A percentile compares a stretch with the other conserved stretches of the same genome.
These are phyloP conservation scores for Phytophthora hibernalis DNA, from an alignment of 352 stramenopile genomes.

Conservation along the genomic window DNA sequence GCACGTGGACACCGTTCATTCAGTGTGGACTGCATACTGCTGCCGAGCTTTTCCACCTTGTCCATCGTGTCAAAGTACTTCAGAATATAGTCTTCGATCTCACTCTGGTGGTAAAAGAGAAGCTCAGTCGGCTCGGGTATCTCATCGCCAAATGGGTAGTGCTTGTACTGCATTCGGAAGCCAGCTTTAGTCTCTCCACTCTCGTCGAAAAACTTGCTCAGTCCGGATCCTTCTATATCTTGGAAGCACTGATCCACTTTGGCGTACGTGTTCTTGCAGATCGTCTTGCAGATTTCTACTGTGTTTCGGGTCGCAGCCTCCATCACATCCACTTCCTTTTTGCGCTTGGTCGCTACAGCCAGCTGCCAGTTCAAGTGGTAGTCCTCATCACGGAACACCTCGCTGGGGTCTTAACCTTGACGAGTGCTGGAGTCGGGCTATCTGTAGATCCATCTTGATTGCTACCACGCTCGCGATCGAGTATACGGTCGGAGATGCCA, in stretches of 20 bases:
- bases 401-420: constrained; percentile 59
- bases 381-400: constrained; percentile 72
- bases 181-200: constrained; percentile 58
- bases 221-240: constrained; percentile 47
- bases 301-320: constrained; percentile 75
- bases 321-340: constrained; percentile 61
- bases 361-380: constrained; percentile 65
- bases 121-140: constrained; percentile 66
- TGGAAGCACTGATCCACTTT: constrained; percentile 61
- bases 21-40: constrained; percentile 66
- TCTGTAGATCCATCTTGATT: constrained; percentile 23
- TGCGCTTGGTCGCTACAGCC: constrained; percentile 49
- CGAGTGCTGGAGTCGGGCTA: constrained; percentile 18
- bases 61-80: constrained; percentile 57
- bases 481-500: constrained; percentile 71
- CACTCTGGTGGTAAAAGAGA: constrained; percentile 61
- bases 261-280: constrained; percentile 56
- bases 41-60: constrained; percentile 48
- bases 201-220: constrained; percentile 57
- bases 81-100: constrained; percentile 78
- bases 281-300: constrained; percentile 55
- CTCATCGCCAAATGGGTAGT: constrained; percentile 51
- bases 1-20: constrained; percentile 66
- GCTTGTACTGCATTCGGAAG: constrained; percentile 75
- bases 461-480: constrained; percentile 54